Base-by-base conservation (phyloP, 129 eudicot genomes). In the Centaurea solstitialis region DNA sequence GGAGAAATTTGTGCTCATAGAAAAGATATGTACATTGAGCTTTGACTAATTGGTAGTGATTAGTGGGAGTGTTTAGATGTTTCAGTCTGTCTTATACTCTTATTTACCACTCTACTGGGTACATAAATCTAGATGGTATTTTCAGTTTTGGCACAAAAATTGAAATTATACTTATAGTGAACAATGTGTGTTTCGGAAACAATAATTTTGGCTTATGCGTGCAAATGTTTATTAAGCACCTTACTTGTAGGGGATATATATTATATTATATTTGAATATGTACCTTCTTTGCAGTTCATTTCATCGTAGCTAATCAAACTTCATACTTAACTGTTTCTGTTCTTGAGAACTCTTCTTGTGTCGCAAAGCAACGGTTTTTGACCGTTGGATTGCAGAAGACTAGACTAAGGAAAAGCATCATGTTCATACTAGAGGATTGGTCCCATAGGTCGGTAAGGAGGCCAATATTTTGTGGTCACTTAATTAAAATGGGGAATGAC, bases 281-380 rank as follows among this genome's bases (percentile, higher is more conserved):
- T 22, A 59, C 9, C 23, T 17, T 35, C 82, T 68, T 68, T 68
- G 68, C 68, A 45, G 75, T 28, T 37, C 20, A 11, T 47, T 47
- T 30, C 24, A 9, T 1, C 30, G 9, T 9, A 43, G 67, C 43
- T 45, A 45, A 78, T 45, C 21, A 37, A 38, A 37, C 40, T 10
- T 21, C 23, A 45, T 30, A 12, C 6, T 1, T 70, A 53, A 13
- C 24, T 17, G 8, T 21, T 30, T 57, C 28, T 23, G 22, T 70
- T 37, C 13, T 30, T 12, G 62, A 69, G 68, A 79, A 17, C 57
- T 33, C 40, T 59, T n/a, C 76, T 33, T 70, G 76, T 79, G 75
- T 45, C 68, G 69, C 21, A 50, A 37, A 13, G 13, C 17, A 0
- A 47, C 18, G 13, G 6, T 12, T 47, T 47, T 47, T 47, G 59